phyloP scores from a whole-genome alignment of 192 early-diverging fungal genomes.

The Neocallimastix lanati region DNA sequence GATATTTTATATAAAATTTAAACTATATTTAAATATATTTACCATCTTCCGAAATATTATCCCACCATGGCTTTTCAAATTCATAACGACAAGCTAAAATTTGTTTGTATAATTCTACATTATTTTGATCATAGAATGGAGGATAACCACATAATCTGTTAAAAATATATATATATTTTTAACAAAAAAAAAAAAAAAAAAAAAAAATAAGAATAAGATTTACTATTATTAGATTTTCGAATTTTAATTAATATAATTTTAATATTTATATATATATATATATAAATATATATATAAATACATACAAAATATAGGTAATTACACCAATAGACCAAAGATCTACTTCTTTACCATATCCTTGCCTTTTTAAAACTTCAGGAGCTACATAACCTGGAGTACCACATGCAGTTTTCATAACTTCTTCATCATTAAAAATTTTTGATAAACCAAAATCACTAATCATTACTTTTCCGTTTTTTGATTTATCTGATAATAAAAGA shows the following conservation, averaged over 20 bases:
- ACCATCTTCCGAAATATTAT: conserved; percentile 1
- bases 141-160: conserved; percentile 65
- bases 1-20: too few relatives aligned
- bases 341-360: conserved; percentile 72
- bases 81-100: conserved; percentile 1
- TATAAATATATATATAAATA: too few relatives aligned
- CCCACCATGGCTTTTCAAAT: conserved; percentile 5
- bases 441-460: conserved; percentile 69
- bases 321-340: conserved; percentile 92
- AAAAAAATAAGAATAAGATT: too few relatives aligned
- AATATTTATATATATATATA: too few relatives aligned
- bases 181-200: too few relatives aligned
- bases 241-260: too few relatives aligned
- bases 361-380: conserved; percentile 62
- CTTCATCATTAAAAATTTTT: conserved; percentile 28
- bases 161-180: too few relatives aligned
- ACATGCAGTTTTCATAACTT: conserved; percentile 59
- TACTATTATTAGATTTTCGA: too few relatives aligned
- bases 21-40: too few relatives aligned
- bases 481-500: conserved; percentile 43
- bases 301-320: conserved; percentile 72
- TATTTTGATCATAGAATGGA: conserved; percentile 30
- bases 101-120: conserved; percentile 3
- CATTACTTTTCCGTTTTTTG: conserved; percentile 45
- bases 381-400: conserved; percentile 63